Evolutionary conservation across 139 green algal species (phyloP).

Genomic region (Gonium pectorale): DNA sequence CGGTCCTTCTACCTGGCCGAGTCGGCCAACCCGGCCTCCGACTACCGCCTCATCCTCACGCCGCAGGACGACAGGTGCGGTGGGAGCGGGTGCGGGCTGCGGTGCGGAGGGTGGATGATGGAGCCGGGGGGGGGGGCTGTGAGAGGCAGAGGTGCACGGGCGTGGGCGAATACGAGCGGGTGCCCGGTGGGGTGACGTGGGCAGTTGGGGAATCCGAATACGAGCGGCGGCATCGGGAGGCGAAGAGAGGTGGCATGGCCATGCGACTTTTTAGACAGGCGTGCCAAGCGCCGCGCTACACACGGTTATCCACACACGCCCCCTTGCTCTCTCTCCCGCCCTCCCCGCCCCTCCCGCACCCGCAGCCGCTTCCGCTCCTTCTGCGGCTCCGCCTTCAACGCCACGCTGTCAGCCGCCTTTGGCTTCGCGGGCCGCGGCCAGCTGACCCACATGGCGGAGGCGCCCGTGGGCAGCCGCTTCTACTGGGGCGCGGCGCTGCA

Average conservation of each 20-base stretch:
- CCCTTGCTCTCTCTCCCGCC: not conserved
- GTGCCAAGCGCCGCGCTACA: no score
- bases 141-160: not conserved
- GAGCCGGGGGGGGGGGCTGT: no score
- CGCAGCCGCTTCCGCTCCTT: conserved; percentile 1
- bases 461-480: conserved; percentile 59
- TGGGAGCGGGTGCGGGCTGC: not conserved
- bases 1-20: not conserved
- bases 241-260: no score
- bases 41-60: conserved; percentile 2
- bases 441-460: conserved; percentile 29
- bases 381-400: not conserved
- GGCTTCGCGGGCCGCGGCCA: conserved; percentile 64
- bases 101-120: not conserved
- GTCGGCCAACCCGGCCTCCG: not conserved
- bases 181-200: no score
- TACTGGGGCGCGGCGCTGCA: conserved; percentile 74
- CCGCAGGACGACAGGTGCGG: conserved; percentile 12
- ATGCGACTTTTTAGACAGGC: no score
- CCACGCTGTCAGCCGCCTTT: conserved; percentile 31
- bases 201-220: no score
- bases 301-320: no score
- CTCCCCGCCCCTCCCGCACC: not conserved
- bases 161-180: no score
- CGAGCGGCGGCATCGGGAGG: no score